Base-by-base conservation (phyloP, 2,329 filamentous ascomycete species). In the Zymoseptoria brevis region DNA sequence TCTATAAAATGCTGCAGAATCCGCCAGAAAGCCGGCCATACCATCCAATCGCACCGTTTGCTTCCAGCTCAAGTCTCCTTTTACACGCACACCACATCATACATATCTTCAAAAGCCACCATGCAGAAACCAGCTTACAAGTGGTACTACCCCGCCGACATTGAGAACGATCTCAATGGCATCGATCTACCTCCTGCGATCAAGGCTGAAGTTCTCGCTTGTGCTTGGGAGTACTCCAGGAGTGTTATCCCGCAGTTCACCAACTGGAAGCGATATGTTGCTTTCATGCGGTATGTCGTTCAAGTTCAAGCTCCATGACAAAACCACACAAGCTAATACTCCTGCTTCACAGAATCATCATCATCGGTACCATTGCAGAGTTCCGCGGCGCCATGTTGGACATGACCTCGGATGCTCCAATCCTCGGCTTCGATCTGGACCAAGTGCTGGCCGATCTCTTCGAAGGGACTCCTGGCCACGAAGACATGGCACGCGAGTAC, bases 371-470 rank as follows among this genome's bases (percentile, higher is more conserved):
- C 50, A 22, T 49, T 24, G 21, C 26, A 11, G 50, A 51, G 48
- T 54, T 51, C 13, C 50, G 50, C 22, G 50, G 50, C 8, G 19
- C 52, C 0, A 51, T 67, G 41, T 45, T 67, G 16, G 59, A 67
- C 35, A 26, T 65, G n/a, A 60, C 58, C 4, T 52, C 53, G 6
- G 58, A 58, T n/a, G 57, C 55, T 16, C 54, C 63, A 35, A 50
- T 65, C 8, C 54, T 65, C 4, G 60, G 62, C 9, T 65, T 64
- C 56, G 55, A 55, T 21, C 56, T 66, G 3, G 45, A 59, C 35
- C 45, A 55, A n/a, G 57, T 63, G 11, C 62, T 5, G 80, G 77
- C 55, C 21, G 57, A 57, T 29, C 50, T 63, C 11, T 63, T 75
- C 70, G 16, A 56, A 19, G 63, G 57, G 13, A 64, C 59, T n/a